Percentiles rank a stretch among this genome's conserved stretches.
Evolutionary conservation across 345 rosid species (phyloP).

Genomic region (Pseudoturritis turrita): DNA sequence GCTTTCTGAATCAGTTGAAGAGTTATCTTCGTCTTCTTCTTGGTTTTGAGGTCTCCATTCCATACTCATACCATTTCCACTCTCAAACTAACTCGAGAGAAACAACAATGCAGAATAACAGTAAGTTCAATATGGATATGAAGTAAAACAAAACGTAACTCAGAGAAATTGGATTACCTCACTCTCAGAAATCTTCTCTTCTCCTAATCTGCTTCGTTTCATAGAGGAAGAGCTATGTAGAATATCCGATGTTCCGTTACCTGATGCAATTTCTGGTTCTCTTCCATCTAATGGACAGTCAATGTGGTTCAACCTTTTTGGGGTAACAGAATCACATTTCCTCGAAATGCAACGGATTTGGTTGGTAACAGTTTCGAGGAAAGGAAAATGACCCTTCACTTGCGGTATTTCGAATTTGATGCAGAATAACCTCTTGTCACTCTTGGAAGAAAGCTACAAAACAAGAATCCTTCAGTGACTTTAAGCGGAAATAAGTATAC

Average conservation of each 20-base stretch:
- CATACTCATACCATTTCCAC: conserved; percentile 23
- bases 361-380: conserved; percentile 57
- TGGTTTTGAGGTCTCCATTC: conserved; percentile 36
- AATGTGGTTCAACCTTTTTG: conserved; percentile 44
- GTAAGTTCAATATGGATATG: neutral
- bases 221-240: conserved; percentile 30
- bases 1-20: conserved; percentile 59
- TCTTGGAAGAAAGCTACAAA: conserved; percentile 75
- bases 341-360: conserved; percentile 71
- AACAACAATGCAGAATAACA: conserved; percentile 11
- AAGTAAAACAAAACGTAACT: neutral
- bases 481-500: neutral
- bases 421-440: conserved; percentile 68
- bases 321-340: conserved; percentile 38
- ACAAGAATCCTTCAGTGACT: neutral
- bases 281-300: conserved; percentile 17
- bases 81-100: conserved; percentile 3
- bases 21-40: conserved; percentile 37
- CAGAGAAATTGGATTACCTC: conserved; percentile 28
- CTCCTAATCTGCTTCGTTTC: conserved; percentile 60
- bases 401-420: conserved; percentile 55
- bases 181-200: conserved; percentile 32
- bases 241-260: conserved; percentile 37
- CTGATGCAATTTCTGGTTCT: conserved; percentile 11
- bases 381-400: conserved; percentile 46